Base-by-base conservation (phyloP, 2,329 filamentous ascomycete genomes). In the Dothistroma pini region DNA sequence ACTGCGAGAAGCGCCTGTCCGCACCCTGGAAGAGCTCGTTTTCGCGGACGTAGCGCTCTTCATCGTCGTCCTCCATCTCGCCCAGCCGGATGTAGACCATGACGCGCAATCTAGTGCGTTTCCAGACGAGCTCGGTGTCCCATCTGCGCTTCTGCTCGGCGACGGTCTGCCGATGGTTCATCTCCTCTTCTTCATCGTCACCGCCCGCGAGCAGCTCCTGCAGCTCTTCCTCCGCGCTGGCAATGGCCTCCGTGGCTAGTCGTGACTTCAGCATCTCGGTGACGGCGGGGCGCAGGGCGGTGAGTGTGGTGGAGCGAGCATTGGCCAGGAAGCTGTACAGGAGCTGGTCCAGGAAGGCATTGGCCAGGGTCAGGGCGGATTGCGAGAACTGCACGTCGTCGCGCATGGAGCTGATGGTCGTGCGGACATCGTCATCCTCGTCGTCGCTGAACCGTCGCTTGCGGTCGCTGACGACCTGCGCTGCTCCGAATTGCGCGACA, bases 71-170 rank as follows among this genome's bases (percentile, higher is more conserved):
- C 75, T 99, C 96, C 83, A 99, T 87, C 72, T 99, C 93, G 50
- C 95, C 95, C 7, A 99, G 81, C 9, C 95, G 93, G 9, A 93
- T 97, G 75, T 97, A 97, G 22, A 99, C 93, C 95, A 99, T 99
- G 75, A 95, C 96, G 63, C 95, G 86, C 70, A 99, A 79, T 58
- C 95, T 86, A 0, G 93, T 95, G 67, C 95, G 85, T 79, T 96
- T 97, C 93, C 95, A 99, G 19, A 93, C 88, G 59, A 93, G 82
- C 72, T 97, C 90, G n/a, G 96, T 79, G 73, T 97, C 92, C 86
- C 93, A 97, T 67, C 89, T 86, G 1, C 81, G 81, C 11, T 78
- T 66, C 9, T 66, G 65, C 44, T 72, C 70, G 48, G 67, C 66
- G 10, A 62, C 55, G 14, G 68, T 65, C 49, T 68, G 66, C 22